These are phyloP conservation scores for Pichia heedii DNA, from an alignment of 805 yeast species.

Conservation along the genomic window DNA sequence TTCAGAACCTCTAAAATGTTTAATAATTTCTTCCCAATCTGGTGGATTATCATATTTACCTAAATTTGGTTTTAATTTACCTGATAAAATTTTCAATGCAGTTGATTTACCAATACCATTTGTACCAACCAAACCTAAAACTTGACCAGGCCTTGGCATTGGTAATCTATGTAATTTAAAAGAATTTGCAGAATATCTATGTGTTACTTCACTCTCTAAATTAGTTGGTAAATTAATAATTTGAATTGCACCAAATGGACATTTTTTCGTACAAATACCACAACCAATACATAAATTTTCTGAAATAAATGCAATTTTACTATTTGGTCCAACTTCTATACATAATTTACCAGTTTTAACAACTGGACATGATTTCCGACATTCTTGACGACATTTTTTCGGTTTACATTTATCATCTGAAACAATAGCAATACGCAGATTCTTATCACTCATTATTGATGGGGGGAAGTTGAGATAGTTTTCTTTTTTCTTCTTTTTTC, in stretches of 20 bases:
- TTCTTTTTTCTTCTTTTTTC: background rate
- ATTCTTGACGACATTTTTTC: constrained; percentile 96
- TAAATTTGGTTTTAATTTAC: constrained; percentile 94
- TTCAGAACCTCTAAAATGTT: constrained; percentile 92
- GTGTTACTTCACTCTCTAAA: constrained; percentile 85
- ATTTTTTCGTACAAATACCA: constrained; percentile 98
- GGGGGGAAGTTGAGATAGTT: background rate
- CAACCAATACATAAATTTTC: constrained; percentile 96
- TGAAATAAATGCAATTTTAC: constrained; percentile 89
- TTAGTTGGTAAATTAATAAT: constrained; percentile 96
- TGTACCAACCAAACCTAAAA: constrained; percentile 93
- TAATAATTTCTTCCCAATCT: constrained; percentile 91
- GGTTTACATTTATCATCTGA: constrained; percentile 94
- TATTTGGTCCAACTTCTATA: constrained; percentile 88
- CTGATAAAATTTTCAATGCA: constrained; percentile 92
- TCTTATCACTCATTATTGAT: constrained; percentile 27
- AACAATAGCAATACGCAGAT: constrained; percentile 91
- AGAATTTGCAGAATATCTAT: constrained; percentile 95
- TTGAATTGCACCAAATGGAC: constrained; percentile 95
- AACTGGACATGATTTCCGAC: constrained; percentile 95
- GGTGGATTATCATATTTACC: constrained; percentile 96
- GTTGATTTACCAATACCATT: constrained; percentile 99
- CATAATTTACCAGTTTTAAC: constrained; percentile 96
- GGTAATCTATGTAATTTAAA: constrained; percentile 96
- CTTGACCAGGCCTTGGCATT: constrained; percentile 98